phyloP scores from a whole-genome alignment of 352 stramenopile species.

The Thalassiosira livingstoniorum region DNA sequence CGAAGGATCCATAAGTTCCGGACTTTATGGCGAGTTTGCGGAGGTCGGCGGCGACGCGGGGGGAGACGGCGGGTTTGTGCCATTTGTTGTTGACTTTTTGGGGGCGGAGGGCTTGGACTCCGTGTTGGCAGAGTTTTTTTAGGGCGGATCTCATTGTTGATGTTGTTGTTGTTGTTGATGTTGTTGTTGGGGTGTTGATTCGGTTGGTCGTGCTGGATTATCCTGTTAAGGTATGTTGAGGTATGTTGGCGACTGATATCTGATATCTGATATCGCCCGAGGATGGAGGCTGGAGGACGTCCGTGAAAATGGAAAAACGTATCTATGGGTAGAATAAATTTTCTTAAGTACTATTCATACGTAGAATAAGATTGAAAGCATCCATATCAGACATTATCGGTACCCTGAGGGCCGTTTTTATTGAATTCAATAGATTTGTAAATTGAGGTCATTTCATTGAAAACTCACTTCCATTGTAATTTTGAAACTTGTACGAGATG shows the following conservation, averaged over 20 bases:
- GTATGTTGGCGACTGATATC: too few species aligned
- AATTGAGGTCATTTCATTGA: too few species aligned
- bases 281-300: too few species aligned
- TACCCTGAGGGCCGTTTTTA: too few species aligned
- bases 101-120: constrained; percentile 73
- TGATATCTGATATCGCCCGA: too few species aligned
- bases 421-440: too few species aligned
- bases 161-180: not conserved
- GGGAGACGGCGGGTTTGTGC: constrained; percentile 63
- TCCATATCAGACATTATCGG: too few species aligned
- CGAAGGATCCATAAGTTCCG: constrained; percentile 79
- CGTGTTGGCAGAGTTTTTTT: constrained; percentile 69
- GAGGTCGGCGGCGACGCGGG: constrained; percentile 68
- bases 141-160: constrained; percentile 74
- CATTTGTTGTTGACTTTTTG: constrained; percentile 70
- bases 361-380: too few species aligned
- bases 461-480: too few species aligned
- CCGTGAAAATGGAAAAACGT: too few species aligned
- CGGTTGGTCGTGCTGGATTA: not conserved
- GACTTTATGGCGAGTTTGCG: constrained; percentile 72
- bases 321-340: too few species aligned
- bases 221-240: not conserved
- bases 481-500: not conserved
- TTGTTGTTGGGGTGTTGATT: not conserved
- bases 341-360: too few species aligned